Conservation (phyloP, 768 basidiomycete species). For the Lactarius sp. region DNA sequence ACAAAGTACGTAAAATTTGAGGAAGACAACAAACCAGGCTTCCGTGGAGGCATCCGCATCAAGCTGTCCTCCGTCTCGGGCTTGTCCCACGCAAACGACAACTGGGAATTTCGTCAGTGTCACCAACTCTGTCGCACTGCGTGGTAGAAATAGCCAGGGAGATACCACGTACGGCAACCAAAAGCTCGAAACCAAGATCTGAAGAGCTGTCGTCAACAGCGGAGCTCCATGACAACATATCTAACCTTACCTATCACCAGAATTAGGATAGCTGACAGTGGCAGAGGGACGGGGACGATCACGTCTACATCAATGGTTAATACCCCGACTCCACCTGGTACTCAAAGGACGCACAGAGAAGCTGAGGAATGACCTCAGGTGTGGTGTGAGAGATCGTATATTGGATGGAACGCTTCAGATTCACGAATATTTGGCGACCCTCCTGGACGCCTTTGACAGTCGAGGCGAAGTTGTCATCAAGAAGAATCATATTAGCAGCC, state of each 20-base stretch:
- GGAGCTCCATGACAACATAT: neutral
- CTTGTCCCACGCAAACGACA: slow-evolving; percentile 70
- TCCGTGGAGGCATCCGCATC: slow-evolving; percentile 63
- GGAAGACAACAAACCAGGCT: slow-evolving; percentile 44
- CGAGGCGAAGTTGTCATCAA: slow-evolving; percentile 69
- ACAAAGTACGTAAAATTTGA: neutral
- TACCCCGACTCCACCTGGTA: neutral
- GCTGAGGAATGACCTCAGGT: slow-evolving; percentile 64
- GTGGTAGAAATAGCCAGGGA: neutral
- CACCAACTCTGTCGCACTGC: neutral
- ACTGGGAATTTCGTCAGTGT: slow-evolving; percentile 32
- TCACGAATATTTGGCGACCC: slow-evolving; percentile 65
- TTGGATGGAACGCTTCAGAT: slow-evolving; percentile 66
- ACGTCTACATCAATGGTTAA: slow-evolving; percentile 41
- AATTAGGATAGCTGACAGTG: slow-evolving; percentile 63
- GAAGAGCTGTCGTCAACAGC: neutral
- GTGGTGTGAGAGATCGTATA: slow-evolving; percentile 65
- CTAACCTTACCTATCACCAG: slow-evolving; percentile 54
- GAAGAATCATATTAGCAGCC: slow-evolving; percentile 69
- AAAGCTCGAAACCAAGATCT: slow-evolving; percentile 71
- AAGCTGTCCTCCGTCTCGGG: slow-evolving; percentile 60
- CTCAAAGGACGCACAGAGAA: slow-evolving; percentile 44
- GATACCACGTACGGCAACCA: slow-evolving; percentile 49
- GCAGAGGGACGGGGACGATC: slow-evolving; percentile 61
- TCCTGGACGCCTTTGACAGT: slow-evolving; percentile 68